These are phyloP conservation scores for Amborella trichopoda DNA, from an alignment of 164 flowering plant genomes.

Conservation along the genomic window DNA sequence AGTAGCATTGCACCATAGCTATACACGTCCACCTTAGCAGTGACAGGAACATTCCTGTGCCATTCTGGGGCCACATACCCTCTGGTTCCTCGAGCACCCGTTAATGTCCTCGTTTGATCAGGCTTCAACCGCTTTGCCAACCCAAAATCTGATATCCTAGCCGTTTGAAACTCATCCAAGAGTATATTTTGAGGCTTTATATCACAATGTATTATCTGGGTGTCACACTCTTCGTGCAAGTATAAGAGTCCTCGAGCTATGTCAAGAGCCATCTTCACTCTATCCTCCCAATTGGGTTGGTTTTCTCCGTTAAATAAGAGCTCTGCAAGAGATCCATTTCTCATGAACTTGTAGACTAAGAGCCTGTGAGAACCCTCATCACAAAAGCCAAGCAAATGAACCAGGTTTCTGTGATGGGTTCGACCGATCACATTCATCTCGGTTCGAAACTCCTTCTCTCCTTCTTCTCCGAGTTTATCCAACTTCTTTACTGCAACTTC, in stretches of 20 bases:
- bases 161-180: constrained; percentile 7
- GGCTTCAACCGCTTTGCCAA: constrained; percentile 8
- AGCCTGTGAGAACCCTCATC: constrained; percentile 5
- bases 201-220: constrained; percentile 13
- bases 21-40: constrained; percentile 5
- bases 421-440: constrained; percentile 10
- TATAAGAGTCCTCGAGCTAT: constrained; percentile 13
- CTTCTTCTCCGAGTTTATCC: constrained; percentile 8
- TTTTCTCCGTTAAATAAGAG: constrained; percentile 8
- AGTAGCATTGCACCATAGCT: constrained; percentile 11
- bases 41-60: constrained; percentile 2
- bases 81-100: constrained; percentile 9
- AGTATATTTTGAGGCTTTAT: constrained; percentile 17
- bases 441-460: constrained; percentile 13
- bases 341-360: constrained; percentile 14
- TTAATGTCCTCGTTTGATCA: constrained; percentile 5
- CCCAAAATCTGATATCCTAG: constrained; percentile 15
- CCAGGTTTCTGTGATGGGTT: constrained; percentile 19
- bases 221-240: constrained; percentile 13
- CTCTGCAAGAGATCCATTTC: constrained; percentile 8
- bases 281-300: constrained; percentile 8
- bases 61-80: constrained; percentile 17
- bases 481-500: constrained; percentile 11
- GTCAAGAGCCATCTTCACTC: constrained; percentile 9
- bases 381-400: constrained; percentile 11